Evolutionary conservation across 176 grass and related monocot species (phyloP).

Genomic region (Oryza punctata): DNA sequence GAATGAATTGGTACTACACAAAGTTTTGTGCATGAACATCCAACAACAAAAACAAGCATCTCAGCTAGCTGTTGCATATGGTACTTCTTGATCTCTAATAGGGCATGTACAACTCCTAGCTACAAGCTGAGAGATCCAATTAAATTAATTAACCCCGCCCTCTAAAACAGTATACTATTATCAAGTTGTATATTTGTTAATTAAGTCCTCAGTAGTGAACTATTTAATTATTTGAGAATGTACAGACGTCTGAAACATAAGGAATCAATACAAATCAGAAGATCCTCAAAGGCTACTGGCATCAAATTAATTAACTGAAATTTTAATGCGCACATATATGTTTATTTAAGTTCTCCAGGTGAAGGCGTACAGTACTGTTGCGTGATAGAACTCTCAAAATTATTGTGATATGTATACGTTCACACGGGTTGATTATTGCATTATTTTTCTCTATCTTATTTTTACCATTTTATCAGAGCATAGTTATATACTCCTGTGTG

Average conservation of each 20-base stretch:
- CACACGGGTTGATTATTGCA: neutral
- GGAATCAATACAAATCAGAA: neutral
- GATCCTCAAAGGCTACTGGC: neutral
- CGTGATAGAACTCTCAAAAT: neutral
- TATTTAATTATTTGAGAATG: neutral
- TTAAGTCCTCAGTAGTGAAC: neutral
- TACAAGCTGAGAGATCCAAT: neutral
- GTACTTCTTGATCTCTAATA: neutral
- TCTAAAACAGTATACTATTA: neutral
- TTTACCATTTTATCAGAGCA: neutral
- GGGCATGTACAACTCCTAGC: neutral
- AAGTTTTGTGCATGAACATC: neutral
- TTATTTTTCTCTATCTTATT: neutral
- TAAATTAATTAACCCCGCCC: neutral
- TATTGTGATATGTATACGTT: neutral
- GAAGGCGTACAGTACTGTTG: neutral
- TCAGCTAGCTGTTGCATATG: neutral
- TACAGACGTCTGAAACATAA: neutral
- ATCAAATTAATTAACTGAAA: neutral
- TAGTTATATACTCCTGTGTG: neutral
- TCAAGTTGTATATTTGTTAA: neutral
- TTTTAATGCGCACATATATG: neutral
- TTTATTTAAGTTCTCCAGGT: neutral
- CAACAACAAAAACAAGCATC: neutral
- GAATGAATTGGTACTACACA: constrained; percentile 1